These are phyloP conservation scores for Oldenlandia corymbosa DNA, from an alignment of 257 asterid species.

Conservation along the genomic window DNA sequence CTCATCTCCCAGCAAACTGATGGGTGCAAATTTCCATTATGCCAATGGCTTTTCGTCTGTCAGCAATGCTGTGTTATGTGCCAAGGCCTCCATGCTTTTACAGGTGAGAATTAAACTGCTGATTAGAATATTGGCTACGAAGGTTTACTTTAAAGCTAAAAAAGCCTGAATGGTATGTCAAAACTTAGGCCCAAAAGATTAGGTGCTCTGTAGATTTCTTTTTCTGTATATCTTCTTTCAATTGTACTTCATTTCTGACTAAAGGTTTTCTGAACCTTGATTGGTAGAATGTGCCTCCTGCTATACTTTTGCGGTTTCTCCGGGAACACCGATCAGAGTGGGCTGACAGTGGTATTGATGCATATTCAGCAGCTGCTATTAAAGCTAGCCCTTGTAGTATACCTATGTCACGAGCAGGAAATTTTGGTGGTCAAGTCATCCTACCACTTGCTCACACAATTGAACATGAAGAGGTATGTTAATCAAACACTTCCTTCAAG, in stretches of 20 bases:
- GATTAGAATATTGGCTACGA: background rate
- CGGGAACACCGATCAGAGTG: slow-evolving; percentile 96
- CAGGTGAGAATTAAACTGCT: slow-evolving; percentile 40
- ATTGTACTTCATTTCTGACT: background rate
- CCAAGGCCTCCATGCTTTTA: slow-evolving; percentile 91
- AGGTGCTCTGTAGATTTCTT: background rate
- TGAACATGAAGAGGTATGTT: slow-evolving; percentile 90
- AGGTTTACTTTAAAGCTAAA: background rate
- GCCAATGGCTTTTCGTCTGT: slow-evolving; percentile 72
- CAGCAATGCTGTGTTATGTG: slow-evolving; percentile 76
- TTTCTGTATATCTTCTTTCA: background rate
- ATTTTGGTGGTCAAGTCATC: slow-evolving; percentile 85
- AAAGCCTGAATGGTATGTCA: too few species aligned
- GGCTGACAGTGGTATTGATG: slow-evolving; percentile 93
- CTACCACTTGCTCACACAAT: slow-evolving; percentile 95
- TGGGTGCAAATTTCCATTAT: slow-evolving; percentile 58
- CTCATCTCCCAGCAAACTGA: slow-evolving; percentile 70
- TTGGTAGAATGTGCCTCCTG: slow-evolving; percentile 81
- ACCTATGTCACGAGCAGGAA: slow-evolving; percentile 70
- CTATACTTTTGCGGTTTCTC: slow-evolving; percentile 75
- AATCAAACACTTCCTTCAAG: background rate
- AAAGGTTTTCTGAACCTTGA: background rate
- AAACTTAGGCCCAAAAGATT: too few species aligned
- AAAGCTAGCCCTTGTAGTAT: slow-evolving; percentile 72
- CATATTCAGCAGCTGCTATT: slow-evolving; percentile 84